A percentile compares a stretch with the other conserved stretches of the same genome.
phyloP scores from a whole-genome alignment of 768 basidiomycete genomes.

The Amanita phalloides region DNA sequence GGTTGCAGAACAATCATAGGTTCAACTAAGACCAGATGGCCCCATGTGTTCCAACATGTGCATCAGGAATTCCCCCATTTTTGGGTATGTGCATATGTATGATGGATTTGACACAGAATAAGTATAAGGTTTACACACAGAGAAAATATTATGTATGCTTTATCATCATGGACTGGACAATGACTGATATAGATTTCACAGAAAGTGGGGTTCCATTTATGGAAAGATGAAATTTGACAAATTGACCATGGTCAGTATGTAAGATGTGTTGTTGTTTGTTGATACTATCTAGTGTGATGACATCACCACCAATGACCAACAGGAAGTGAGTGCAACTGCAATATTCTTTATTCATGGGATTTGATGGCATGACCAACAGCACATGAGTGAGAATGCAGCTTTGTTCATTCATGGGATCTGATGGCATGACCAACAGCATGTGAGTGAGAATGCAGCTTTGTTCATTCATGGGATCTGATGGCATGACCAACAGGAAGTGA shows the following conservation, averaged over 20 bases:
- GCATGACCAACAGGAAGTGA: too few species aligned
- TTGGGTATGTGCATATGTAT: neutral
- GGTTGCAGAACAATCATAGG: neutral
- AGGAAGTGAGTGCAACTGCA: neutral
- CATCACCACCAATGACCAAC: neutral
- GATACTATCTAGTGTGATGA: too few species aligned
- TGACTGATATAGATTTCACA: neutral
- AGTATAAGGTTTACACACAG: neutral
- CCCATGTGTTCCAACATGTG: neutral
- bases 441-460: too few species aligned
- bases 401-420: too few species aligned
- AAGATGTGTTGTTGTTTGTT: neutral
- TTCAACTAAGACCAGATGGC: neutral
- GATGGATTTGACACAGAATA: neutral
- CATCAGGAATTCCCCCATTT: neutral
- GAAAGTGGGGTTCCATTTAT: neutral
- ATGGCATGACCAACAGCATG: too few species aligned
- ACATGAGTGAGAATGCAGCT: too few species aligned
- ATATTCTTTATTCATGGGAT: slow-evolving; percentile 5
- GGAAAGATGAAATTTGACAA: neutral
- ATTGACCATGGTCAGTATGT: neutral
- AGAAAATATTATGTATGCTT: neutral
- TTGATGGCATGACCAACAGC: neutral
- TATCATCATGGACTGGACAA: neutral
- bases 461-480: too few species aligned